These are phyloP conservation scores for Leishmania turanica DNA, from an alignment of 208 protist genomes.

Conservation along the genomic window DNA sequence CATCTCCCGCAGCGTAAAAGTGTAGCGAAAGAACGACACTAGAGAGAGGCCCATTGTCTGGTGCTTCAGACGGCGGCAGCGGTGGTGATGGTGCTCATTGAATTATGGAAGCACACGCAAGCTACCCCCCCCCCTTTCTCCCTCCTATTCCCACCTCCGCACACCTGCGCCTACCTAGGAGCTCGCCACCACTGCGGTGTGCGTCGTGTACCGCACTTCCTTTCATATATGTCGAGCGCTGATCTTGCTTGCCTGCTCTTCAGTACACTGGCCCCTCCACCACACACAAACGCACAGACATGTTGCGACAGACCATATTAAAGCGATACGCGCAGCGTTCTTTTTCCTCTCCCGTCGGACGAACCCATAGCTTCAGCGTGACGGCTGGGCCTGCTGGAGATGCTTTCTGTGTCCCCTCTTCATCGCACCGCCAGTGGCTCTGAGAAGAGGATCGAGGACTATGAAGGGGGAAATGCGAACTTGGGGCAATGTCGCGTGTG, in stretches of 20 bases:
- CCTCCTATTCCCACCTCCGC: too few species aligned
- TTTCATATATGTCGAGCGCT: not conserved
- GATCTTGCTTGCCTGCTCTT: not conserved
- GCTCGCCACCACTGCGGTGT: not conserved
- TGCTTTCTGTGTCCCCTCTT: not conserved
- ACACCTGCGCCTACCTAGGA: not conserved
- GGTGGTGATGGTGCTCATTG: not conserved
- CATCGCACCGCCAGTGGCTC: not conserved
- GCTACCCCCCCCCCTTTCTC: too few species aligned
- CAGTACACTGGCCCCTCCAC: not conserved
- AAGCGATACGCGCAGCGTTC: not conserved
- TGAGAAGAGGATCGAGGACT: not conserved
- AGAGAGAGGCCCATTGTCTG: not conserved
- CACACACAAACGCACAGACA: not conserved
- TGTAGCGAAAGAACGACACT: not conserved
- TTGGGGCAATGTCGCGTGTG: not conserved
- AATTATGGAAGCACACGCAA: not conserved
- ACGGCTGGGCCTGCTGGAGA: not conserved
- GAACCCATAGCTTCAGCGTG: not conserved
- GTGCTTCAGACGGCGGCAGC: not conserved
- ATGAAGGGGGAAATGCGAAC: not conserved
- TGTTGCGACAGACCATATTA: not conserved
- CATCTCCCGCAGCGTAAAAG: not conserved
- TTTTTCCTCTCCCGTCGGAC: not conserved
- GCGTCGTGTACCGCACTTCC: not conserved